Conservation (phyloP, 2,329 filamentous ascomycete species). For the Aaosphaeria arxii region DNA sequence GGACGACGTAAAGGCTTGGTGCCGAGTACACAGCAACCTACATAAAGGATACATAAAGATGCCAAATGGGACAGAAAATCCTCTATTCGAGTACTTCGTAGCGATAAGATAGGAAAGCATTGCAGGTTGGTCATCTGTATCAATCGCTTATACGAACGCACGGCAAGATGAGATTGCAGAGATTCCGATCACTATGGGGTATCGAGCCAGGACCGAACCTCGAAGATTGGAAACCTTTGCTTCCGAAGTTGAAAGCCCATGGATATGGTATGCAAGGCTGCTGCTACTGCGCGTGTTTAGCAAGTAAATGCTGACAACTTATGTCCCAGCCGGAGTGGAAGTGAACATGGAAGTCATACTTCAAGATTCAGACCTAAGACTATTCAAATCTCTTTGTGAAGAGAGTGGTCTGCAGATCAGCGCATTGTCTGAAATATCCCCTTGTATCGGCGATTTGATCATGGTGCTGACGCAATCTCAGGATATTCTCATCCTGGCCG, state of each 20-base stretch:
- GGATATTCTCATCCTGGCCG: not conserved
- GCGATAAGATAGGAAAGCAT: no score
- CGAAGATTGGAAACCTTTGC: not conserved
- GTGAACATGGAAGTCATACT: not conserved
- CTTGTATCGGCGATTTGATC: not conserved
- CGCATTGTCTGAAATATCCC: not conserved
- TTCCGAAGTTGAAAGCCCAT: not conserved
- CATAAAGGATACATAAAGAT: no score
- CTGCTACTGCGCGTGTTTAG: not conserved
- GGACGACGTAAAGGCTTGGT: no score
- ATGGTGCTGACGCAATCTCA: not conserved
- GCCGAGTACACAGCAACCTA: no score
- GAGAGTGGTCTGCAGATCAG: not conserved
- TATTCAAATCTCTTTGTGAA: not conserved
- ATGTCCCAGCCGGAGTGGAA: not conserved
- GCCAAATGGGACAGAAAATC: no score
- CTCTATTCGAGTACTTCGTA: no score
- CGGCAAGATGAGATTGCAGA: no score
- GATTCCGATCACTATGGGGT: not conserved
- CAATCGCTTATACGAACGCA: no score
- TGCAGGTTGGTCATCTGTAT: no score
- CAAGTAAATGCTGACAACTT: not conserved
- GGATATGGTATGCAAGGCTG: not conserved
- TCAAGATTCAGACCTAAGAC: not conserved
- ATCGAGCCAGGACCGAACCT: not conserved